These are phyloP conservation scores for Kingdonia uniflora DNA, from an alignment of 164 flowering plant genomes.

Conservation along the genomic window DNA sequence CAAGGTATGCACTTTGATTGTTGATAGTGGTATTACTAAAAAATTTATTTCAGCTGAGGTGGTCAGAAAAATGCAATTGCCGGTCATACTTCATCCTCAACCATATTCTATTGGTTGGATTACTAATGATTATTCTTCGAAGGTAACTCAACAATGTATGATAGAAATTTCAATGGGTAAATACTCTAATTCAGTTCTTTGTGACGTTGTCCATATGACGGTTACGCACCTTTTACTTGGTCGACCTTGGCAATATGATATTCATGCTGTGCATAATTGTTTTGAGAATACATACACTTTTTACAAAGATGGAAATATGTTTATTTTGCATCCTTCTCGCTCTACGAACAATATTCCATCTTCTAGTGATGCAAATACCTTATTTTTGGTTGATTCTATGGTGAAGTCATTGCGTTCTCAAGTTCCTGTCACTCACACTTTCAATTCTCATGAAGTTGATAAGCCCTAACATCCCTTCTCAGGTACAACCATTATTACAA, in stretches of 20 bases:
- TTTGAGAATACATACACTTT: neutral
- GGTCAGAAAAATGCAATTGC: neutral
- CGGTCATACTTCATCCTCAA: neutral
- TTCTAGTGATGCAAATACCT: neutral
- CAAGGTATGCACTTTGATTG: neutral
- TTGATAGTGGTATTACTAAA: neutral
- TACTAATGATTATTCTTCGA: neutral
- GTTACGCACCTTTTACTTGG: neutral
- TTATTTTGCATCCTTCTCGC: neutral
- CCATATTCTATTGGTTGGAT: conserved; percentile 1
- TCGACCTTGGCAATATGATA: conserved; percentile 4
- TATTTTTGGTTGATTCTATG: neutral
- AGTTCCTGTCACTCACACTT: neutral
- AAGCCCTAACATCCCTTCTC: neutral
- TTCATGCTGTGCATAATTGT: neutral
- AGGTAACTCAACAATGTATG: neutral
- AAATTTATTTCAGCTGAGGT: neutral
- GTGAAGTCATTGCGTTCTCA: too few species aligned
- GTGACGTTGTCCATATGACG: neutral
- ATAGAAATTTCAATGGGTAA: neutral
- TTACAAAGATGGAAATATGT: neutral
- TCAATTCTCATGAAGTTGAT: neutral
- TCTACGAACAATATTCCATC: neutral
- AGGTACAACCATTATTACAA: neutral
- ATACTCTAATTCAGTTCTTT: neutral